Evolutionary conservation across 1,139 yeast species (phyloP).

Genomic region (Kazachstania sp.): DNA sequence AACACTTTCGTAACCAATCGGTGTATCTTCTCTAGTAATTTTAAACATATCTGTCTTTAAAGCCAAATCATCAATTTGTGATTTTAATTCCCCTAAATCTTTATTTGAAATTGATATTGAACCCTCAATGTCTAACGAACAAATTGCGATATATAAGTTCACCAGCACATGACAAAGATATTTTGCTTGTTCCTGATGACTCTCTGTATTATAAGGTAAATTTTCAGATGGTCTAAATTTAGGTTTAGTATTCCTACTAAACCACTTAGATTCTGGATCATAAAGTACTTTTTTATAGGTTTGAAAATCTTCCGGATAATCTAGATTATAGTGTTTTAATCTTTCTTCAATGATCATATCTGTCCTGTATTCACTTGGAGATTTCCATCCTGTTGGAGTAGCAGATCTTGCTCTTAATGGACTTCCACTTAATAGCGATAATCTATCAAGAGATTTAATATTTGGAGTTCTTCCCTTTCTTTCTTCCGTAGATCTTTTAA

Average conservation of each 20-base stretch:
- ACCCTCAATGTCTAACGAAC: slow-evolving; percentile 71
- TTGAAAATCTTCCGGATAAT: slow-evolving; percentile 46
- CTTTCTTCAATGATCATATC: slow-evolving; percentile 30
- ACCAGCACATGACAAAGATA: slow-evolving; percentile 73
- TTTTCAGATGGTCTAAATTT: slow-evolving; percentile 51
- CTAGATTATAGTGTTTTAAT: slow-evolving; percentile 45
- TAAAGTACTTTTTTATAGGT: slow-evolving; percentile 36
- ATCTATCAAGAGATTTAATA: slow-evolving; percentile 11
- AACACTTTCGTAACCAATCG: slow-evolving; percentile 37
- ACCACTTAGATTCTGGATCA: slow-evolving; percentile 50
- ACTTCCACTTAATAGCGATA: neutral
- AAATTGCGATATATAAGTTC: slow-evolving; percentile 70
- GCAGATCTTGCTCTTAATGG: slow-evolving; percentile 21
- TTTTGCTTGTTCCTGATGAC: slow-evolving; percentile 58
- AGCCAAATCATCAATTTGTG: slow-evolving; percentile 44
- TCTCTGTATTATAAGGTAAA: slow-evolving; percentile 72
- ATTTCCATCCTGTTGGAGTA: slow-evolving; percentile 20
- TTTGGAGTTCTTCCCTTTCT: slow-evolving; percentile 20
- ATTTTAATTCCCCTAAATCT: slow-evolving; percentile 39
- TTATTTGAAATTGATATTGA: slow-evolving; percentile 58
- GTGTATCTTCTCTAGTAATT: slow-evolving; percentile 17
- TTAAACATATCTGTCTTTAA: slow-evolving; percentile 44
- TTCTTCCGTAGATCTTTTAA: slow-evolving; percentile 6
- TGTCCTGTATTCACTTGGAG: slow-evolving; percentile 19
- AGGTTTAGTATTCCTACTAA: slow-evolving; percentile 43